Evolutionary conservation across 148 eudicot genomes (phyloP).

Genomic region (Rhododendron vialii): DNA sequence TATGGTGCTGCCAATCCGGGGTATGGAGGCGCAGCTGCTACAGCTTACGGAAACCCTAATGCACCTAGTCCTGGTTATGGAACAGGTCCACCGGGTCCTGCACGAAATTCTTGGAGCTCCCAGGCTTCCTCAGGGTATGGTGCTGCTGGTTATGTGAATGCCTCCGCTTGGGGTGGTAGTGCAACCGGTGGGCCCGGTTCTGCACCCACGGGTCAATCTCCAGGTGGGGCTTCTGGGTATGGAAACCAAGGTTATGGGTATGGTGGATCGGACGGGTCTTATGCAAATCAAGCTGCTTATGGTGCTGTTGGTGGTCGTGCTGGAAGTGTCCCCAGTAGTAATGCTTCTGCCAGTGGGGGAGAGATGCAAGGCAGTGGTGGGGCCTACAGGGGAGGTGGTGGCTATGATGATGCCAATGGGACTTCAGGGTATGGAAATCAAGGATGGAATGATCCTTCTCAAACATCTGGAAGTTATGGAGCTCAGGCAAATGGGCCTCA

Average conservation of each 20-base stretch:
- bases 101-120: slow-evolving; percentile 69
- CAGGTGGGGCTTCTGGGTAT: slow-evolving; percentile 60
- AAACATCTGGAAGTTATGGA: slow-evolving; percentile 45
- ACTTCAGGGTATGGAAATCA: slow-evolving; percentile 64
- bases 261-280: slow-evolving; percentile 58
- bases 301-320: slow-evolving; percentile 42
- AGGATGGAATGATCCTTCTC: slow-evolving; percentile 50
- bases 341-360: slow-evolving; percentile 33
- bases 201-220: slow-evolving; percentile 58
- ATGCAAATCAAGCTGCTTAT: slow-evolving; percentile 45
- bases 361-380: slow-evolving; percentile 47
- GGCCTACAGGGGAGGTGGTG: slow-evolving; percentile 61
- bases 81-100: slow-evolving; percentile 49
- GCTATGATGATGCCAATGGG: slow-evolving; percentile 74
- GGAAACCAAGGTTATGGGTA: slow-evolving; percentile 84
- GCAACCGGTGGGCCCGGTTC: not conserved
- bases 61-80: slow-evolving; percentile 60
- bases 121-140: slow-evolving; percentile 75
- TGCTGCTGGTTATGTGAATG: slow-evolving; percentile 31
- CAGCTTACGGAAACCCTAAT: slow-evolving; percentile 71
- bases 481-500: slow-evolving; percentile 34
- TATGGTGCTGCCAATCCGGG: slow-evolving; percentile 40
- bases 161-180: slow-evolving; percentile 4
- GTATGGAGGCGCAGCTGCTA: slow-evolving; percentile 36
- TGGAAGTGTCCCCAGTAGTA: slow-evolving; percentile 46